Percentiles rank a stretch among this genome's conserved stretches.
Conservation (phyloP, 345 rosid genomes). For the Carallia pectinifolia region DNA sequence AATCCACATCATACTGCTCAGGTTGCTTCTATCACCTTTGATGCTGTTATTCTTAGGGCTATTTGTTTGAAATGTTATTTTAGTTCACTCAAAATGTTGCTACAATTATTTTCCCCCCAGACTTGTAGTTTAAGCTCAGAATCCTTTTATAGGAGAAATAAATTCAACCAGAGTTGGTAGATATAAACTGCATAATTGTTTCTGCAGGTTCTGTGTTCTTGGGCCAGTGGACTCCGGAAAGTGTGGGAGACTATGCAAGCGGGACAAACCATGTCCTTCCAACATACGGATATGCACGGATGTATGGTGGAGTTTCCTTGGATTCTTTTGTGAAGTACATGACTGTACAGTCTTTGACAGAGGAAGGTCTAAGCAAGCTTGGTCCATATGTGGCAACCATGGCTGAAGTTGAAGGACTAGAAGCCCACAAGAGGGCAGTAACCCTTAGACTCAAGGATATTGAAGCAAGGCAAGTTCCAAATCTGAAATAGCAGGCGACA, state of each 20-base stretch:
- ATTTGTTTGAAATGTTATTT: background rate
- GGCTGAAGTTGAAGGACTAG: slow-evolving; percentile 89
- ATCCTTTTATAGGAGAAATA: too few species aligned
- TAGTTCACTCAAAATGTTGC: background rate
- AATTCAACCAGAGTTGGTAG: too few species aligned
- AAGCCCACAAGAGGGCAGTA: slow-evolving; percentile 91
- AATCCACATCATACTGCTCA: background rate
- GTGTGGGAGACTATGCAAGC: slow-evolving; percentile 95
- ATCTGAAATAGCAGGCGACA: slow-evolving; percentile 12
- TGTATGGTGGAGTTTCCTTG: slow-evolving; percentile 89
- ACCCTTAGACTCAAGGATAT: slow-evolving; percentile 77
- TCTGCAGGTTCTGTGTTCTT: slow-evolving; percentile 74
- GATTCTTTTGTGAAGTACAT: slow-evolving; percentile 87
- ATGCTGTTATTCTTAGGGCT: background rate
- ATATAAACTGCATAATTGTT: background rate
- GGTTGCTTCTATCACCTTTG: background rate
- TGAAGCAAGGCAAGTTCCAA: slow-evolving; percentile 53
- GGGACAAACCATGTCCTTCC: slow-evolving; percentile 92
- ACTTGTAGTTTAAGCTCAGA: too few species aligned
- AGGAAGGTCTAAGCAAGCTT: slow-evolving; percentile 76
- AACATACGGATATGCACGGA: slow-evolving; percentile 85
- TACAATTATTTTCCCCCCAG: background rate
- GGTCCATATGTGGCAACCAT: slow-evolving; percentile 82
- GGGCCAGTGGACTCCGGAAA: slow-evolving; percentile 95
- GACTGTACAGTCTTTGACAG: slow-evolving; percentile 79